These are phyloP conservation scores for Exophiala calicioides DNA, from an alignment of 2,329 filamentous ascomycete species.

Conservation along the genomic window DNA sequence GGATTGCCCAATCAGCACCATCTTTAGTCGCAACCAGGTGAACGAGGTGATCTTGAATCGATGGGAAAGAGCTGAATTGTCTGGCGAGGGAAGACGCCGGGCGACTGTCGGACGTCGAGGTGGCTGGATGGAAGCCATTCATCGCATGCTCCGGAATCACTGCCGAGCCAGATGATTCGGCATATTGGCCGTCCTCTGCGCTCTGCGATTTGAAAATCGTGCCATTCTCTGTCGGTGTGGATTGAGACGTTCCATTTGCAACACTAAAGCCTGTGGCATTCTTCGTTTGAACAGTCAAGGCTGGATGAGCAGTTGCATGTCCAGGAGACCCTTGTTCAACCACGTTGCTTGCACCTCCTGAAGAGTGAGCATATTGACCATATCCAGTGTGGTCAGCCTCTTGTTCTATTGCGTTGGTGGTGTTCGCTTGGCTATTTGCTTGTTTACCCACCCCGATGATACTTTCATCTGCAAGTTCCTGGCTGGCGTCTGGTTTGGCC, in stretches of 20 bases:
- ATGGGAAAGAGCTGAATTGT: slow-evolving; percentile 14
- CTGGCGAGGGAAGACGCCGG: slow-evolving; percentile 3
- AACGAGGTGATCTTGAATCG: slow-evolving; percentile 27
- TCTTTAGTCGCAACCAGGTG: slow-evolving; percentile 25
- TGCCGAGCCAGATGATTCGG: not conserved
- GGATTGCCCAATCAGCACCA: slow-evolving; percentile 25
- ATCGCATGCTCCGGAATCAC: not conserved
- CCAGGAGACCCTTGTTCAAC: not conserved
- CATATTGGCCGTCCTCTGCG: not conserved
- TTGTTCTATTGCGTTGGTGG: not conserved
- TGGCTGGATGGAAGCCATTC: slow-evolving; percentile 14
- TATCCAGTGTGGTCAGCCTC: not conserved
- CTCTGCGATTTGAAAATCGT: too few species aligned
- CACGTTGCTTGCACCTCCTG: not conserved
- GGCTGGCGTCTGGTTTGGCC: too few species aligned
- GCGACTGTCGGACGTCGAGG: slow-evolving; percentile 1
- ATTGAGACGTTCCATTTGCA: slow-evolving; percentile 10
- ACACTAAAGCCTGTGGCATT: not conserved
- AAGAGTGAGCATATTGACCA: not conserved
- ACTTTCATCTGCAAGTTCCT: too few species aligned
- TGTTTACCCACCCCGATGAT: not conserved
- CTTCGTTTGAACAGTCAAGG: not conserved
- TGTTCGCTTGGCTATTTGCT: not conserved
- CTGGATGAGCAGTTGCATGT: not conserved
- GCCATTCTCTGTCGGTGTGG: slow-evolving; percentile 6